Base-by-base conservation (phyloP, 2,329 filamentous ascomycete genomes). In the Aspergillus unguis region DNA sequence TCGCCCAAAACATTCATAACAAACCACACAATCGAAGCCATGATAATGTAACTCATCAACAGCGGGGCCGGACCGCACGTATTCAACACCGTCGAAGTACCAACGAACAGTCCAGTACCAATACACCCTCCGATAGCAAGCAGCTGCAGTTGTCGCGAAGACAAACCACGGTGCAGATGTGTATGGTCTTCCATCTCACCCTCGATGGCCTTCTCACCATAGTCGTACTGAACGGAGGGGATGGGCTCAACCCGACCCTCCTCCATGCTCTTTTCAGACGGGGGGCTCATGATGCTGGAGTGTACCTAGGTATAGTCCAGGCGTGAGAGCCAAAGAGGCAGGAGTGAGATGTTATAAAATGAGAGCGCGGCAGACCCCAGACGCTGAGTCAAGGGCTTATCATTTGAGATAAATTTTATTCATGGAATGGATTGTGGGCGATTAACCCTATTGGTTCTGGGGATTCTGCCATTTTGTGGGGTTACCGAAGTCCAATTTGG, bases 31-130 rank as follows among this genome's bases (percentile, higher is more conserved):
- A 73, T 60, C 29, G 64, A 61, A 5, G 66, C 66, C 62, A 71
- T 72, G 40, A 60, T 58, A n/a, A 67, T 56, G 53, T 71, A 75
- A 23, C 61, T 68, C 65, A 71, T 70, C 52, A 70, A 65, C 32
- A 71, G 60, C 7, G 68, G 70, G 29, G 67, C 61, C 35, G 78
- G 79, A 23, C 79, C 79, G 60, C 75, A 76, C 5, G 66, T 75
- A 7, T 73, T 70, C 47, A 80, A 70, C 2, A 77, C 74, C 46
- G 67, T 61, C 27, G 78, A 79, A 37, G 75, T 75, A 32, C 77
- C 76, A 44, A 82, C 74, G 62, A 81, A 82, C 3, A 82, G 69
- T 64, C 80, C 79, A 29, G 79, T 80, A 6, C 70, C 68, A 48
- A 73, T 71, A 6, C 65, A 69, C 5, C 71, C 71, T 41, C 71